Conservation (phyloP, 257 asterid species). For the Solanum sparsipilum region DNA sequence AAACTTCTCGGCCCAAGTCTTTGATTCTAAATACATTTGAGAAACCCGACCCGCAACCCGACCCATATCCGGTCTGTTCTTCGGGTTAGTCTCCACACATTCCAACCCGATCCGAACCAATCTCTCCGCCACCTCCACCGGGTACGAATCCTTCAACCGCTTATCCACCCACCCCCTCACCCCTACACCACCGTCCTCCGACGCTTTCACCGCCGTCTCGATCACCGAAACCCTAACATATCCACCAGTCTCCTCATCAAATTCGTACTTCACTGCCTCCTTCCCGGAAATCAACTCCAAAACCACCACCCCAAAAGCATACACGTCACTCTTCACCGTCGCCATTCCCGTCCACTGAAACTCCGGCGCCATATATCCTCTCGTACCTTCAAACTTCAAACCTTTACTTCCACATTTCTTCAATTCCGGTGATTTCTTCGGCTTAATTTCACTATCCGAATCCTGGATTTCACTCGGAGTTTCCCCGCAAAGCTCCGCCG, state of each 20-base stretch:
- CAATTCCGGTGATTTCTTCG: neutral
- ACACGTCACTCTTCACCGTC: constrained; percentile 61
- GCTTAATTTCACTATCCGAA: neutral
- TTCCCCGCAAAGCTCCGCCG: constrained; percentile 97
- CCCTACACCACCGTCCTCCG: constrained; percentile 32
- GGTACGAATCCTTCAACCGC: constrained; percentile 90
- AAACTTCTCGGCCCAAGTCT: constrained; percentile 50
- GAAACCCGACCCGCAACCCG: constrained; percentile 68
- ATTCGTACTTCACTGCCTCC: constrained; percentile 56
- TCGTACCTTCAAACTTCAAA: constrained; percentile 61
- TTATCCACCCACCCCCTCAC: constrained; percentile 82
- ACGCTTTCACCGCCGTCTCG: constrained; percentile 44
- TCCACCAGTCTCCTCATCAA: constrained; percentile 54
- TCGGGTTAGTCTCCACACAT: constrained; percentile 76
- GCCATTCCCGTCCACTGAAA: constrained; percentile 51
- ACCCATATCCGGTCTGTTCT: constrained; percentile 72
- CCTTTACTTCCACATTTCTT: constrained; percentile 31
- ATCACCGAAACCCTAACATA: constrained; percentile 63
- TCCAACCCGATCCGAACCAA: constrained; percentile 63
- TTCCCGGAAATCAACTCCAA: constrained; percentile 74
- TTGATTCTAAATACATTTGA: constrained; percentile 60
- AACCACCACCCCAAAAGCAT: constrained; percentile 84
- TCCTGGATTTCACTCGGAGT: constrained; percentile 5
- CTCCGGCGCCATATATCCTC: constrained; percentile 97
- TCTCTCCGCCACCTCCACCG: constrained; percentile 77